phyloP scores from a whole-genome alignment of 352 stramenopile genomes.

The Poterioochromonas sp. region DNA sequence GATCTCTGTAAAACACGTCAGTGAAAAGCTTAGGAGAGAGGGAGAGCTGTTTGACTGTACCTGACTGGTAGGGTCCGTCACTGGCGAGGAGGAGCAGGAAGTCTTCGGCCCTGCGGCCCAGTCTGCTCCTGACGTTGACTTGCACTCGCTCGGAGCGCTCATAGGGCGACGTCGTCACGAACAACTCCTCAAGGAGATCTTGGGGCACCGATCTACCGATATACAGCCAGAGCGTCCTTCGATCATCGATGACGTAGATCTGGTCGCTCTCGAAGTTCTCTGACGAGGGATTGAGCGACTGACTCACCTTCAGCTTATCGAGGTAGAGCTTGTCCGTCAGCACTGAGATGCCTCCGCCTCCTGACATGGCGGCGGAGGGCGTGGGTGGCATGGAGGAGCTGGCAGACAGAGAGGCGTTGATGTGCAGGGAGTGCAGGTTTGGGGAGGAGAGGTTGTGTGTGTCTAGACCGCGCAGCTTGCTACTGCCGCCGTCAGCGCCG shows the following conservation, averaged over 20 bases:
- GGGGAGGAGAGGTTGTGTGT: no score
- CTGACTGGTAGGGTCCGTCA: no score
- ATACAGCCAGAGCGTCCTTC: not conserved
- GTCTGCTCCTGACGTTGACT: no score
- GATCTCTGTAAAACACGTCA: no score
- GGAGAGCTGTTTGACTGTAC: no score
- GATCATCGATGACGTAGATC: conserved; percentile 22
- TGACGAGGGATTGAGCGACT: not conserved
- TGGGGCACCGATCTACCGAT: not conserved
- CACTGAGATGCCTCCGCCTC: not conserved
- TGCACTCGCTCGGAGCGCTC: conserved; percentile 52
- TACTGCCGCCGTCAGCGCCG: not conserved
- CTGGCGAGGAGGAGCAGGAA: no score
- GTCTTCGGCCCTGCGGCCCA: no score
- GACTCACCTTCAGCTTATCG: not conserved
- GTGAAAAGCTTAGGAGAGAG: no score
- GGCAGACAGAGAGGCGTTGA: not conserved
- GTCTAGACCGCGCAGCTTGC: no score
- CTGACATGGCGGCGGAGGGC: not conserved
- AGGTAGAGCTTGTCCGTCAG: not conserved
- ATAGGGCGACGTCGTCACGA: not conserved
- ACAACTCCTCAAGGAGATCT: conserved; percentile 15
- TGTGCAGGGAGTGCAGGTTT: not conserved
- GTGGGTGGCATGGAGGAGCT: no score
- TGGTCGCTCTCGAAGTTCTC: not conserved